Evolutionary conservation across 108 stramenopile genomes (phyloP), one percentile per base, ranked within the genome.

Genomic region (Aurantiochytrium sp.): DNA sequence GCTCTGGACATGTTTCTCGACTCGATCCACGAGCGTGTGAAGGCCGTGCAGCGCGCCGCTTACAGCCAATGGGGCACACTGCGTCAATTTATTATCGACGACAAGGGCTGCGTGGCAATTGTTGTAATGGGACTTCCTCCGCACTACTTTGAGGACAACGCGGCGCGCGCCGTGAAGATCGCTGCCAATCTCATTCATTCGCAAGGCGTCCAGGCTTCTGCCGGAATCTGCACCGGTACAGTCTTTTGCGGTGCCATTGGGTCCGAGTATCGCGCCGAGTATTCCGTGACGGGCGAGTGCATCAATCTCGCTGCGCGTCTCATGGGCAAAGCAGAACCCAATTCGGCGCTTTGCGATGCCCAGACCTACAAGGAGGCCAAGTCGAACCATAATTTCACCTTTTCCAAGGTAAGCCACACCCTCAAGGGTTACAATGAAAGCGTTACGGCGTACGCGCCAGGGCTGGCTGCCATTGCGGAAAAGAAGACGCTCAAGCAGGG

Each of bases 281-380:
- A 88, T 43, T 88, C 91, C 19, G 88, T 89, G n/a, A 72, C 90
- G 6, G 92, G 92, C 18, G 72, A 88, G 45, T 71, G 45, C 60
- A 88, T 92, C 4, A 92, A 91, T 69, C 72, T 92, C 28, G 58
- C 90, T 8, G 92, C 92, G 19, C 29, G 92, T 8, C 88, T 92
- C 12, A 92, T 92, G 92, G 69, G 83, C 51, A 90, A 90, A 43
- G 88, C 90, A 5, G 43, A 73, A 18, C 83, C 87, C 2, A 88
- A 90, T 19, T 53, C 4, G n/a, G 72, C 88, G 18, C 45, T 92
- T 28, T 87, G 58, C 42, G 90, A 90, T 43, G 8, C 58, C 42
- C n/a, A 57, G 43, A 89, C 87, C 44, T 51, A 51, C 49, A 47
- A 83, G 18, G 73, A 83, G 51, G 73, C 73, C 44, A 47, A 53